Percentiles rank a stretch among this genome's conserved stretches.
These are phyloP conservation scores for Penicillium sp. DNA, from an alignment of 2,329 filamentous ascomycete species.

Conservation along the genomic window DNA sequence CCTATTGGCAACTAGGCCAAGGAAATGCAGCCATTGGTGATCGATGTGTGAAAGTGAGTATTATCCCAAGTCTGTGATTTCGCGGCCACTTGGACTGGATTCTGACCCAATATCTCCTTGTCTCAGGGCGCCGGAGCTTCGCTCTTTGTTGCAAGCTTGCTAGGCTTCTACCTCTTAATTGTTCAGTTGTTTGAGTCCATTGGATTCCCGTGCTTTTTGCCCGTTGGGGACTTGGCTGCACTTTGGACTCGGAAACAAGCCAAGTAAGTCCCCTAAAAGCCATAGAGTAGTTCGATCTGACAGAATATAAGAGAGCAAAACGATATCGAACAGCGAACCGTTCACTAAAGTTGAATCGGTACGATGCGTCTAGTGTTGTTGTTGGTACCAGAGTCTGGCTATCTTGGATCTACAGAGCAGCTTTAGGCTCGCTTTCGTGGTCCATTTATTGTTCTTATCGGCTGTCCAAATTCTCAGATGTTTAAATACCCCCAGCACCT, in stretches of 20 bases:
- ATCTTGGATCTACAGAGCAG: background rate
- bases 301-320: background rate
- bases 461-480: no score
- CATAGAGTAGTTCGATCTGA: background rate
- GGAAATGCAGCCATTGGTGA: slow-evolving; percentile 29
- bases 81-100: background rate
- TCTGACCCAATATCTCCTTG: background rate
- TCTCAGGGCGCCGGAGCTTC: slow-evolving; percentile 46
- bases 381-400: no score
- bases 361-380: background rate
- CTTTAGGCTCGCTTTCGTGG: no score
- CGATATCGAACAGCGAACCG: background rate
- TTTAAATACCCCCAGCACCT: no score
- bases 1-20: slow-evolving; percentile 57
- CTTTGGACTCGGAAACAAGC: slow-evolving; percentile 10
- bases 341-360: no score
- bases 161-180: slow-evolving; percentile 54
- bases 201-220: slow-evolving; percentile 53
- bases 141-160: slow-evolving; percentile 47
- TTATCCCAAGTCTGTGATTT: no score
- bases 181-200: slow-evolving; percentile 54
- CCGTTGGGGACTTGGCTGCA: slow-evolving; percentile 34
- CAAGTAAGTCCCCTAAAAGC: slow-evolving; percentile 2
- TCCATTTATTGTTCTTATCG: no score
- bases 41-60: slow-evolving; percentile 27